Percentiles rank a stretch among this genome's conserved stretches.
phyloP scores from a whole-genome alignment of 73 alveolate species.

The Tetrahymena borealis region DNA sequence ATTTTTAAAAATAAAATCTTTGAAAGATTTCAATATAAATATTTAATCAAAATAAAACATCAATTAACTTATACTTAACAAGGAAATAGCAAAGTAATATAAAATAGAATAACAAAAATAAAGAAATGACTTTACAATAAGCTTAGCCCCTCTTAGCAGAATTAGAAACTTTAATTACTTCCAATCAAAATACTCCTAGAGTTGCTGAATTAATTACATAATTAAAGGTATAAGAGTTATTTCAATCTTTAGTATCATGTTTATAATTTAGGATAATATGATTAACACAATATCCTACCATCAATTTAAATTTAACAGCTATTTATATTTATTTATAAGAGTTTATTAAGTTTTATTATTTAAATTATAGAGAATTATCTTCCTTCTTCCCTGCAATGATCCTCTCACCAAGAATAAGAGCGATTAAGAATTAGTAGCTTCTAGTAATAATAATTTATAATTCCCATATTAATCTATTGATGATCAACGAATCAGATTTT shows the following conservation, averaged over 20 bases:
- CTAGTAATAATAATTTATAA: not conserved
- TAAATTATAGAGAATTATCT: not conserved
- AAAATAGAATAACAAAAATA: not conserved
- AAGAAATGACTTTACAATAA: not conserved
- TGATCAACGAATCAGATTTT: no score
- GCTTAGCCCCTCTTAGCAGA: not conserved
- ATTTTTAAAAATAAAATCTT: not conserved
- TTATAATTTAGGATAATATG: no score
- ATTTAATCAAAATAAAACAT: not conserved
- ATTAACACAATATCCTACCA: no score
- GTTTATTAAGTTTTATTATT: no score
- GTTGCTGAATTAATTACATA: not conserved
- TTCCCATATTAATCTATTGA: no score
- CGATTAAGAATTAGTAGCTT: not conserved
- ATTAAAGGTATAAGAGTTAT: not conserved
- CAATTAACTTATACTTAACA: not conserved
- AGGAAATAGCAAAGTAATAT: not conserved
- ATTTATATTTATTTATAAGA: no score
- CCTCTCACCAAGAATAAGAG: not conserved
- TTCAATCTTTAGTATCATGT: not conserved
- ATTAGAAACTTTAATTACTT: not conserved
- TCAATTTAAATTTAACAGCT: no score
- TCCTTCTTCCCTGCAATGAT: not conserved
- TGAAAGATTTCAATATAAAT: not conserved
- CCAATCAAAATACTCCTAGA: not conserved